Base-by-base conservation (phyloP, 2,329 filamentous ascomycete species). In the Monilinia fructigena region DNA sequence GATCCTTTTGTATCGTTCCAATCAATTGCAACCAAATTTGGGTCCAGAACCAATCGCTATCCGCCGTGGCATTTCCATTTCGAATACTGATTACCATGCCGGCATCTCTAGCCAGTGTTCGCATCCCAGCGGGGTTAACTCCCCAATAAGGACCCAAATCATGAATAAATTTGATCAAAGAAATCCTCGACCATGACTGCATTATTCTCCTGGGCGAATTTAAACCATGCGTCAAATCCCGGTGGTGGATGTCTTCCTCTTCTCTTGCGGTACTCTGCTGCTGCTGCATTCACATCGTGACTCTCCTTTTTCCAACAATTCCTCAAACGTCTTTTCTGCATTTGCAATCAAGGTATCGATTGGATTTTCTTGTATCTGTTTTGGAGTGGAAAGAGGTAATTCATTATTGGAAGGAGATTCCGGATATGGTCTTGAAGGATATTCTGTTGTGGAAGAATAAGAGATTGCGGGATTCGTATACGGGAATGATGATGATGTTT, bases 61-160 rank as follows among this genome's bases (percentile, higher is more conserved):
- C 76, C 1, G 83, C 78, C 11, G 77, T 80, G 7, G 85, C 85
- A 58, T 80, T 81, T 50, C 82, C 80, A 66, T 83, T 78, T 59
- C 86, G 81, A 53, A 88, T 75, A 58, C 81, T 82, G 73, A 88
- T 87, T n/a, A 80, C 82, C 85, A 87, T 87, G 70, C 87, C 85
- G 63, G 81, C 86, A 55, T 82, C 80, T 69, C 76, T 77, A 0
- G 85, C 81, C 68, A 86, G 83, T 77, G 28, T 82, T 77, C 70
- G 80, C 81, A 53, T 78, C 77, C 18, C 81, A 77, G 45, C 81
- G 76, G 82, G 81, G 78, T 23, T 77, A 76, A 63, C 76, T 74
- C 58, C 80, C 78, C 61, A 83, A 78, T 81, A 79, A 76, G 55
- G 83, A 80, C 75, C 81, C 77, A 65, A 72, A 70, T 85, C 82